Conservation (phyloP, 106 monocot genomes). For the Narthecium ossifragum region DNA sequence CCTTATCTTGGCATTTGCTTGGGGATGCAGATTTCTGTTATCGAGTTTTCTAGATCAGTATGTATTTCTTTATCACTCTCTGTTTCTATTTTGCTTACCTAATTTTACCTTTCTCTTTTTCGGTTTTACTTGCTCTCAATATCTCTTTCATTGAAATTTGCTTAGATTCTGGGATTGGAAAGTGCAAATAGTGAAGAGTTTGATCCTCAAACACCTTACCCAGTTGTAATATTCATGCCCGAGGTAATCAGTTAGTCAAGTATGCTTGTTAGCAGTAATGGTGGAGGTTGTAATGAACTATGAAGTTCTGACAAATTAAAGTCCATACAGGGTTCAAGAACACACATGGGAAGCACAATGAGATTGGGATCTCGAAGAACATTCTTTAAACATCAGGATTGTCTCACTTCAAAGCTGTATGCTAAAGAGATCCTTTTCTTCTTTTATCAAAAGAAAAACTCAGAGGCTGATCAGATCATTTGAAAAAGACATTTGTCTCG, state of each 20-base stretch:
- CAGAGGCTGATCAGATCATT: not conserved
- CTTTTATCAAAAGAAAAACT: not conserved
- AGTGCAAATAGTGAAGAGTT: slow-evolving; percentile 85
- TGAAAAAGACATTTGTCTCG: too few relatives aligned
- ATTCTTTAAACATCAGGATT: slow-evolving; percentile 39
- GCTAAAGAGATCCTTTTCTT: not conserved
- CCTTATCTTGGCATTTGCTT: slow-evolving; percentile 86
- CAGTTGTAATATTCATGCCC: slow-evolving; percentile 76
- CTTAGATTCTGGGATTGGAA: slow-evolving; percentile 50
- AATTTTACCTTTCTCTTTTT: not conserved
- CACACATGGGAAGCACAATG: slow-evolving; percentile 83
- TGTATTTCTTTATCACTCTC: slow-evolving; percentile 3
- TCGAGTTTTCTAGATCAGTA: slow-evolving; percentile 65
- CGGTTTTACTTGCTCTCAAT: not conserved
- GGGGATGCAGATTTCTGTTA: slow-evolving; percentile 91
- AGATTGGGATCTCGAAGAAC: slow-evolving; percentile 67
- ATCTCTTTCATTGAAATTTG: not conserved
- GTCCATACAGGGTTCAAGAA: slow-evolving; percentile 67
- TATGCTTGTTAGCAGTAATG: too few relatives aligned
- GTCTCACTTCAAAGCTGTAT: slow-evolving; percentile 71
- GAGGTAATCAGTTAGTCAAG: slow-evolving; percentile 40
- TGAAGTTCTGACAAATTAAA: too few relatives aligned
- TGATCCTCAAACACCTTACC: slow-evolving; percentile 40
- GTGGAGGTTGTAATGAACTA: not conserved
- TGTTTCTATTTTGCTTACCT: not conserved